Evolutionary conservation across 257 asterid species (phyloP).

Genomic region (Solanum pennellii): DNA sequence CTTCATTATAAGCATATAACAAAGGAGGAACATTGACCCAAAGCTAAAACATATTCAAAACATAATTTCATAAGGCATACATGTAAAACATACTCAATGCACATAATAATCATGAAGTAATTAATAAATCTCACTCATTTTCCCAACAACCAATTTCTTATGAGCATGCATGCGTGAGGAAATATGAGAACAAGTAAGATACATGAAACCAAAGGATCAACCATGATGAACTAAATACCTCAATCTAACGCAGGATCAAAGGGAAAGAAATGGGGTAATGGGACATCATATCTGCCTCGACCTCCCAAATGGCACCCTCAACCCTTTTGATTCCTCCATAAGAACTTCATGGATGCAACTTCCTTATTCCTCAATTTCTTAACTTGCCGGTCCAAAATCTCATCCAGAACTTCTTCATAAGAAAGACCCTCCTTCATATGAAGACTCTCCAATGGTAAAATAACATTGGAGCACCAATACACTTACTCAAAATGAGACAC

Average conservation of each 20-base stretch:
- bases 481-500: neutral
- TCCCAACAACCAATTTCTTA: neutral
- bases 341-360: neutral
- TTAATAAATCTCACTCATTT: neutral
- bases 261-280: too few relatives aligned
- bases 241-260: too few relatives aligned
- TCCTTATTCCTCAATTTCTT: neutral
- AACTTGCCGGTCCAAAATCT: too few relatives aligned
- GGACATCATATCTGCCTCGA: too few relatives aligned
- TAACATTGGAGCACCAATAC: neutral
- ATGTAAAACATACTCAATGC: neutral
- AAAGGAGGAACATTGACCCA: neutral
- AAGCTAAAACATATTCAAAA: neutral
- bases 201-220: too few relatives aligned
- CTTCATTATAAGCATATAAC: neutral
- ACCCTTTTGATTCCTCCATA: too few relatives aligned
- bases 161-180: neutral
- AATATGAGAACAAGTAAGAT: too few relatives aligned
- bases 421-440: neutral
- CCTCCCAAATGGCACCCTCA: too few relatives aligned
- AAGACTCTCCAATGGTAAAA: neutral
- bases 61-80: neutral
- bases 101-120: neutral
- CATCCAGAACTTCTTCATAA: neutral
- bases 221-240: too few relatives aligned